These are phyloP conservation scores for Hibiscus mutabilis DNA, from an alignment of 345 rosid genomes.

Conservation along the genomic window DNA sequence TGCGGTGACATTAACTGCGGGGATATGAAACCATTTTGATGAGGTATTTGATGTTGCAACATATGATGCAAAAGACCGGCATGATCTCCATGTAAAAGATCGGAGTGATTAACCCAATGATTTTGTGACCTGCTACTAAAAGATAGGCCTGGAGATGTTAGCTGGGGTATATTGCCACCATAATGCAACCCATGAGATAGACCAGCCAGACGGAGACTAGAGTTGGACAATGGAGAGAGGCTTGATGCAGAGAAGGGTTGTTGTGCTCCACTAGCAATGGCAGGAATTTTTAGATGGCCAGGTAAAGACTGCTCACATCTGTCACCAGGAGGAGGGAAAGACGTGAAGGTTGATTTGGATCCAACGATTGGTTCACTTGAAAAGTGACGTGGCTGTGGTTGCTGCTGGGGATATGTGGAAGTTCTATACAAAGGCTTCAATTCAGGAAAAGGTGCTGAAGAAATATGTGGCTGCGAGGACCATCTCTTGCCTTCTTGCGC, in stretches of 20 bases:
- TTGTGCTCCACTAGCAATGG: conserved; percentile 49
- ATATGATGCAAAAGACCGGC: conserved; percentile 51
- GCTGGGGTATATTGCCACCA: conserved; percentile 58
- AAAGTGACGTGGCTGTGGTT: conserved; percentile 56
- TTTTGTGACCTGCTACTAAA: conserved; percentile 59
- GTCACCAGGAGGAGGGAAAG: conserved; percentile 78
- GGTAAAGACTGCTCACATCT: conserved; percentile 54
- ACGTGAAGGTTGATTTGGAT: conserved; percentile 64
- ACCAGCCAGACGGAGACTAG: conserved; percentile 49
- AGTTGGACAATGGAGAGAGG: conserved; percentile 51
- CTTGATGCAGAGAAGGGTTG: conserved; percentile 47
- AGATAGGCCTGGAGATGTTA: conserved; percentile 58
- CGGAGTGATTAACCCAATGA: conserved; percentile 75
- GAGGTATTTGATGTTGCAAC: conserved; percentile 66
- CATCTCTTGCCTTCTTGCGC: conserved; percentile 65
- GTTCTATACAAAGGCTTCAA: conserved; percentile 72
- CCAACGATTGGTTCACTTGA: conserved; percentile 56
- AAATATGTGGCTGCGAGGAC: conserved; percentile 70
- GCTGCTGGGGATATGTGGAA: conserved; percentile 80
- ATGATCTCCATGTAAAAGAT: conserved; percentile 62
- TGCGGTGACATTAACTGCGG: conserved; percentile 54
- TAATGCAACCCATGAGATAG: conserved; percentile 58
- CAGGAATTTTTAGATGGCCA: conserved; percentile 45
- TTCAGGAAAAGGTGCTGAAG: conserved; percentile 35
- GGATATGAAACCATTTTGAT: conserved; percentile 58